Conservation (phyloP, 306 rosid genomes). For the Neltuma alba region DNA sequence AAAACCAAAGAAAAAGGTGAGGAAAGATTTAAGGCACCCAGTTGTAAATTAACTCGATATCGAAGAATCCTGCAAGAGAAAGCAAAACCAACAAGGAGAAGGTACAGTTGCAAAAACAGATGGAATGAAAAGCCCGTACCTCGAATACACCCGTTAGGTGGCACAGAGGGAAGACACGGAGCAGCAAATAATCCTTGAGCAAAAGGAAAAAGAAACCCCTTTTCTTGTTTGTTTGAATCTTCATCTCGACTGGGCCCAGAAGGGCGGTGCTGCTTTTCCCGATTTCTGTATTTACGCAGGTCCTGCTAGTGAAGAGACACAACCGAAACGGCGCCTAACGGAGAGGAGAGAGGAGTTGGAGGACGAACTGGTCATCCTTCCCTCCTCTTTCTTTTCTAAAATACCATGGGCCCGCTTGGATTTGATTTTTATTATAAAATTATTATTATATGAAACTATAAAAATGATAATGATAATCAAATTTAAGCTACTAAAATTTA, state of each 20-base stretch:
- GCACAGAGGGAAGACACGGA: not conserved
- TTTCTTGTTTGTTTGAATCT: not conserved
- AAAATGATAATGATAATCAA: too few species aligned
- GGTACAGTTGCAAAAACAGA: not conserved
- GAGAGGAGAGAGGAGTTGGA: not conserved
- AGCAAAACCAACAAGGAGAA: not conserved
- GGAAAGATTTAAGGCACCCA: not conserved
- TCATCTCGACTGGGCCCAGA: not conserved
- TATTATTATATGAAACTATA: too few species aligned
- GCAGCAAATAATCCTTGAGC: conserved; percentile 1
- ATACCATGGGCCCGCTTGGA: too few species aligned
- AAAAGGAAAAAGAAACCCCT: conserved; percentile 10
- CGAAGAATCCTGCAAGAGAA: not conserved
- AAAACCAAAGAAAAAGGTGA: not conserved
- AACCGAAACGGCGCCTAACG: not conserved
- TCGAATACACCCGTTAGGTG: not conserved
- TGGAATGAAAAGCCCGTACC: conserved; percentile 27
- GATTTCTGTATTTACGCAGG: not conserved
- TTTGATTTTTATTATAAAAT: too few species aligned
- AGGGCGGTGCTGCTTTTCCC: conserved; percentile 1
- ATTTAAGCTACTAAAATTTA: too few species aligned
- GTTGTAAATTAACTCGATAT: not conserved
- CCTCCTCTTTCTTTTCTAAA: too few species aligned
- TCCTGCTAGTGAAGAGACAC: not conserved
- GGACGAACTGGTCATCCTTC: not conserved